Conservation (phyloP, 164 flowering plant genomes). For the Amborella trichopoda region DNA sequence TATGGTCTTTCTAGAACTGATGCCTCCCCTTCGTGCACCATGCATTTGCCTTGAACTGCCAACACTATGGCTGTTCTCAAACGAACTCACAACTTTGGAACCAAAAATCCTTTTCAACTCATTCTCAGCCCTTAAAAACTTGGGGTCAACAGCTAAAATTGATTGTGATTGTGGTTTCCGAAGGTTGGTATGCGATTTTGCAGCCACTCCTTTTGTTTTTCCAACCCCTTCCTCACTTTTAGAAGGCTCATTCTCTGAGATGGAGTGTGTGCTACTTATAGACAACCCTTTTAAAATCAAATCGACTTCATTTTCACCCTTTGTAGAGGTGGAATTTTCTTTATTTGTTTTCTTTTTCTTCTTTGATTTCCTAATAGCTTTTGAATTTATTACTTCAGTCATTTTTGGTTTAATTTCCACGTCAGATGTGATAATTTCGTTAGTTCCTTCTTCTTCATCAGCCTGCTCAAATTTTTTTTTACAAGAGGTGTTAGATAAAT, state of each 20-base stretch:
- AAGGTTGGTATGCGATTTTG: conserved; percentile 7
- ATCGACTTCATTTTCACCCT: conserved; percentile 22
- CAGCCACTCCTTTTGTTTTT: conserved; percentile 14
- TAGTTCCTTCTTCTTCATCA: conserved; percentile 18
- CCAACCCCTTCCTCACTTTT: conserved; percentile 9
- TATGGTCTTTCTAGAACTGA: conserved; percentile 43
- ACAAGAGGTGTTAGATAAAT: not conserved
- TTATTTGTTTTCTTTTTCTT: conserved; percentile 57
- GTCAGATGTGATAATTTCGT: conserved; percentile 12
- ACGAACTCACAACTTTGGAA: conserved; percentile 78
- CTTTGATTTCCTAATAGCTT: conserved; percentile 34
- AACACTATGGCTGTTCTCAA: conserved; percentile 44
- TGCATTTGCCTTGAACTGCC: conserved; percentile 57
- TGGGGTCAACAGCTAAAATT: conserved; percentile 56
- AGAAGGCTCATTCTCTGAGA: conserved; percentile 12
- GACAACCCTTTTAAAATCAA: conserved; percentile 30
- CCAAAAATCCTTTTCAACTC: conserved; percentile 90
- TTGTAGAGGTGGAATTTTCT: conserved; percentile 17
- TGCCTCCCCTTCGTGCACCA: conserved; percentile 64
- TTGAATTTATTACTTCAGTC: not conserved
- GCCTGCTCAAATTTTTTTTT: conserved; percentile 26
- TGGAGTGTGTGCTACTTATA: conserved; percentile 15
- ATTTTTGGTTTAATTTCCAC: conserved; percentile 8
- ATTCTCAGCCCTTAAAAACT: conserved; percentile 71
- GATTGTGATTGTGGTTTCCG: conserved; percentile 20